These are phyloP conservation scores for Teratosphaeria zuluensis DNA, from an alignment of 2,329 filamentous ascomycete species.

Conservation along the genomic window DNA sequence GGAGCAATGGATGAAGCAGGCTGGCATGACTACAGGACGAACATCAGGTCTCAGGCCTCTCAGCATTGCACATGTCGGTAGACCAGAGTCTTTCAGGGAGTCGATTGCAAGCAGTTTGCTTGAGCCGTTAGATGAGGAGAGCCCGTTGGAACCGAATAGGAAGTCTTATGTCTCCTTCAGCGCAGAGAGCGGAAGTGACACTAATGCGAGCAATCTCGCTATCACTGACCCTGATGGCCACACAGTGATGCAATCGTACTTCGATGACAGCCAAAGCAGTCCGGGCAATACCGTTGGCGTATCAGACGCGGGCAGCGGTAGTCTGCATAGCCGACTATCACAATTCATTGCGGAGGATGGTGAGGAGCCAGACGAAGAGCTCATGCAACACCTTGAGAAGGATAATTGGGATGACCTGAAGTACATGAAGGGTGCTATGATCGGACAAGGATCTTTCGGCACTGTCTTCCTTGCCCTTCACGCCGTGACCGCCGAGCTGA, in stretches of 20 bases:
- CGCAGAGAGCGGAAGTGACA: conserved; percentile 57
- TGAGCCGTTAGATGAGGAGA: conserved; percentile 85
- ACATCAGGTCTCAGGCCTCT: conserved; percentile 46
- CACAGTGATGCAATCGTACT: conserved; percentile 64
- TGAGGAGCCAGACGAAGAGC: conserved; percentile 80
- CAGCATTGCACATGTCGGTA: conserved; percentile 50
- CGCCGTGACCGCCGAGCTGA: conserved; percentile 89
- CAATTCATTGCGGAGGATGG: conserved; percentile 82
- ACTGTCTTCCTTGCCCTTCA: conserved; percentile 92
- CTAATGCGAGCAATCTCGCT: conserved; percentile 60
- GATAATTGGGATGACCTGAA: conserved; percentile 95
- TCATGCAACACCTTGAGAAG: conserved; percentile 80
- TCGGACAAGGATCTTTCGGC: conserved; percentile 93
- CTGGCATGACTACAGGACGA: conserved; percentile 29
- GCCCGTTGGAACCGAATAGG: conserved; percentile 72
- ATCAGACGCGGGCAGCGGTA: conserved; percentile 39
- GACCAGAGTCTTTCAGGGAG: conserved; percentile 61
- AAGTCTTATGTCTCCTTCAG: conserved; percentile 92
- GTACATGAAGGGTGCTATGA: conserved; percentile 98
- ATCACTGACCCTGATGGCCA: conserved; percentile 71
- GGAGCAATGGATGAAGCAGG: conserved; percentile 73
- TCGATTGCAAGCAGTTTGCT: conserved; percentile 83
- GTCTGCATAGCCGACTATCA: conserved; percentile 71
- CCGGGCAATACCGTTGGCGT: conserved; percentile 47
- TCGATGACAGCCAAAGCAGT: conserved; percentile 66